Base-by-base conservation (phyloP, 2,329 filamentous ascomycete species). In the Hymenoscyphus albidus region DNA sequence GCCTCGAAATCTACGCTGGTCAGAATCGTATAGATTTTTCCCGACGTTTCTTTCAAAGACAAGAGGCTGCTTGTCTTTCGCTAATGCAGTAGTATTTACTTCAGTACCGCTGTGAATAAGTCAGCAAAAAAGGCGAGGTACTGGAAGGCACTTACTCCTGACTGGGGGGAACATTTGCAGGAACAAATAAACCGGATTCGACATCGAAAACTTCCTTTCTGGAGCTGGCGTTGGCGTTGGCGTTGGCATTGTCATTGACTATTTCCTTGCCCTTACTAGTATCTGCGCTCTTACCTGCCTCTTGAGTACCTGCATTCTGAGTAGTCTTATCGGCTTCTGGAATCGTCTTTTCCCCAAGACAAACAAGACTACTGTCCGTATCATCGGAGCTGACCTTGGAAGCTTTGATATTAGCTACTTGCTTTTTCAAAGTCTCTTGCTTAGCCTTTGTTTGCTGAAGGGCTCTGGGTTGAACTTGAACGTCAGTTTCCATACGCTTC, bases 391-490 rank as follows among this genome's bases (percentile, higher is more conserved):
- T n/a, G 5, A 64, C 7, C 39, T 67, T 70, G 6, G 67, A 51
- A 40, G 61, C 44, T 12, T 40, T 68, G 13, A 70, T 54, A 31
- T 64, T 64, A n/a, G 64, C 51, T 44, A 67, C 64, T 61, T 67
- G 64, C 31, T 61, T 65, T 40, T 66, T 69, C 5, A 64, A 42
- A 48, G 62, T 59, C 32, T 70, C 69, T 60, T 66, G 48, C 62
- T 63, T 69, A 9, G 62, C 55, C 39, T 66, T 66, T 2, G 66
- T 13, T 12, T 64, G 64, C n/a, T 64, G 64, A 22, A 67, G 39
- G 5, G 60, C 59, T 13, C 62, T 61, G 4, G 57, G 39, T 6
- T 69, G 32, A 13, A 63, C 62, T 38, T 68, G 65, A 2, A 65
- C 22, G 40, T 18, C 62, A 10, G 6, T 61, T 5, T 22, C 61